Conservation (phyloP, 2,329 filamentous ascomycete genomes). For the Phialemonium atrogriseum region DNA sequence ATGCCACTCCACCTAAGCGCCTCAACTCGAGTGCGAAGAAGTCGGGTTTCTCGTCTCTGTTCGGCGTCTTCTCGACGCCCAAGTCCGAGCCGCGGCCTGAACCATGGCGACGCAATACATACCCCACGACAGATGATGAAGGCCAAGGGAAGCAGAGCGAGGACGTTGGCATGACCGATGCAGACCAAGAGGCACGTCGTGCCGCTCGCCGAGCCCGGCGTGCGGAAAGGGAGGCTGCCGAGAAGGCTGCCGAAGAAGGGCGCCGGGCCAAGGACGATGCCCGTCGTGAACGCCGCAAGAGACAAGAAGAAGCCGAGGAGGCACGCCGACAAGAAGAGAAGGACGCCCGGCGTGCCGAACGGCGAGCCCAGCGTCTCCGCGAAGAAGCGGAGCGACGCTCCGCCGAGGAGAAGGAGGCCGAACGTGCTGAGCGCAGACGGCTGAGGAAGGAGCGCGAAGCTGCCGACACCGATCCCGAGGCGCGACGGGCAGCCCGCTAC, state of each 20-base stretch:
- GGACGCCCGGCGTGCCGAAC: conserved; percentile 48
- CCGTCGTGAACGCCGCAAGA: conserved; percentile 45
- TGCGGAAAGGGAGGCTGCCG: conserved; percentile 41
- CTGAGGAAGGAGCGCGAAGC: conserved; percentile 39
- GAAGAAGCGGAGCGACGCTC: conserved; percentile 41
- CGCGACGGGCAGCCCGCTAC: too few species aligned
- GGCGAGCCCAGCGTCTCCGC: conserved; percentile 37
- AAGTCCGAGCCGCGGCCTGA: conserved; percentile 29
- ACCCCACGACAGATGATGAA: conserved; percentile 43
- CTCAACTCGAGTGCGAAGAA: conserved; percentile 54
- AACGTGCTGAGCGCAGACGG: conserved; percentile 41
- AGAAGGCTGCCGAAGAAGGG: conserved; percentile 46
- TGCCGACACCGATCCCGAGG: too few species aligned
- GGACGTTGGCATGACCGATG: conserved; percentile 39
- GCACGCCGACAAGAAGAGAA: conserved; percentile 47
- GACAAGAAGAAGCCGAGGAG: conserved; percentile 49
- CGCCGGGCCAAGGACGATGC: conserved; percentile 49
- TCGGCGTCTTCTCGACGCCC: conserved; percentile 47
- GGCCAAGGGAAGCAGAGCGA: conserved; percentile 25
- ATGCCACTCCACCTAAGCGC: conserved; percentile 40
- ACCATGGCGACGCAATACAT: conserved; percentile 38
- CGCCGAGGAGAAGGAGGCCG: conserved; percentile 37
- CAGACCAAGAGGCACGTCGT: conserved; percentile 52
- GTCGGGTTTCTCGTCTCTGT: conserved; percentile 49
- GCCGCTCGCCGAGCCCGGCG: conserved; percentile 54